phyloP scores from a whole-genome alignment of 1,284 basidiomycete genomes.

The Chalciporus piperatoides region DNA sequence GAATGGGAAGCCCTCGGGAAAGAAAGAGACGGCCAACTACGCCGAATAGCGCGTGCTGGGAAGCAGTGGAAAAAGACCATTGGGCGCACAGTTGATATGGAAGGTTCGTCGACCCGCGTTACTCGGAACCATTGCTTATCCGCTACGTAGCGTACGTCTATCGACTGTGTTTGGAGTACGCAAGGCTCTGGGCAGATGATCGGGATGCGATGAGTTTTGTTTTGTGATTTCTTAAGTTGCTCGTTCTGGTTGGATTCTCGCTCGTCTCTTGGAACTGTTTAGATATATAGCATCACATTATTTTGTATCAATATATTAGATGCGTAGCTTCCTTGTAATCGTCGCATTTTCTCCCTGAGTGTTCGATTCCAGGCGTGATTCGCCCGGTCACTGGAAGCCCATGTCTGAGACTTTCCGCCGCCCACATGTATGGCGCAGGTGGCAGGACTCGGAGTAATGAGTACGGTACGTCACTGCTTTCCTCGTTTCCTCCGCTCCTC shows the following conservation, averaged over 20 bases:
- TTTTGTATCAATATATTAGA: conserved; percentile 1
- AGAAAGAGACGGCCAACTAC: conserved; percentile 71
- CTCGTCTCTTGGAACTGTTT: neutral
- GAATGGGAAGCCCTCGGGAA: conserved; percentile 37
- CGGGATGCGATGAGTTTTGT: conserved; percentile 64
- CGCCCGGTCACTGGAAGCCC: too few species aligned
- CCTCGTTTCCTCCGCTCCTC: too few species aligned
- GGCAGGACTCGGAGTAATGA: too few species aligned
- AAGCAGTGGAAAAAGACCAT: conserved; percentile 86
- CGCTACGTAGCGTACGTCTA: conserved; percentile 72
- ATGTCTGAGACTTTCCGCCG: too few species aligned
- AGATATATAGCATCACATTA: neutral
- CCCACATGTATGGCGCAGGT: too few species aligned
- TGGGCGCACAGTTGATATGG: conserved; percentile 83
- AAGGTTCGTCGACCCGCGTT: conserved; percentile 48
- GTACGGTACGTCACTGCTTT: too few species aligned
- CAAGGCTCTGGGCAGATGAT: conserved; percentile 78
- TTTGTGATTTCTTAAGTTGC: conserved; percentile 19
- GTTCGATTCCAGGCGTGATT: too few species aligned
- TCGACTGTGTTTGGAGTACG: conserved; percentile 86
- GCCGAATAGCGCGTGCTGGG: conserved; percentile 82
- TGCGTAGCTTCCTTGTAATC: neutral
- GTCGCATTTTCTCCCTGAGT: neutral
- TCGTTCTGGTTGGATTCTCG: neutral
- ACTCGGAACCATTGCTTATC: too few species aligned